Base-by-base conservation (phyloP, 371 early-diverging fungal species). In the Mucor mucedo region DNA sequence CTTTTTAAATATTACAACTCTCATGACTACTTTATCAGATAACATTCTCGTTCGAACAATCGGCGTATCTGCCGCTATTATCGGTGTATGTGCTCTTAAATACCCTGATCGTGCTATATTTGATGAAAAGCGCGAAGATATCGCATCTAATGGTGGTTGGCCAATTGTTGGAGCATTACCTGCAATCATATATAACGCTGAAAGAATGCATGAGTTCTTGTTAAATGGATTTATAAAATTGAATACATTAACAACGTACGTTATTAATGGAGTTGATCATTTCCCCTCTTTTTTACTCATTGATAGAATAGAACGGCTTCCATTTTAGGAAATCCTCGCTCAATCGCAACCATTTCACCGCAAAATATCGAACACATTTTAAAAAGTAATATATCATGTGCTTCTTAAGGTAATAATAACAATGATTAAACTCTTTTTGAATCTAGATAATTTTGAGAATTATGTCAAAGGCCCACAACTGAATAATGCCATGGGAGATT, bases 381-480 rank as follows among this genome's bases (percentile, higher is more conserved):
- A 29, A 76, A 70, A 58, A 42, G 75, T 74, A 68, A 32, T 8
- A 30, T 6, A 52, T 32, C 3, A 5, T 52, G 3, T 32, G 7
- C n/a, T 33, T 41, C 10, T 41, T 11, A 9, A 14, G 3, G 13
- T 30, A 11, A 52, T 62, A 41, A 3, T 9, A 21, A 21, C 21
- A 21, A 21, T 21, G 21, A 21, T 35, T 41, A 38, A 39, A 14
- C 27, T 54, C 14, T 44, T 4, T 52, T 33, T 57, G 2, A 38
- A 21, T 39, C 42, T 60, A 73, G 72, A 62, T 14, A 73, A 73
- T 30, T 75, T 75, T 33, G 69, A 68, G 35, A 75, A 75, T 33
- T 75, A 75, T 50, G 62, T 55, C 21, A 75, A 75, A 42, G 76
- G 76, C 1, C 76, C 76, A 2, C 58, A 67, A 55, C 66, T 72